Percentiles rank a stretch among this genome's conserved stretches.
These are phyloP conservation scores for Eutypa lata DNA, from an alignment of 2,329 filamentous ascomycete genomes.

Conservation along the genomic window DNA sequence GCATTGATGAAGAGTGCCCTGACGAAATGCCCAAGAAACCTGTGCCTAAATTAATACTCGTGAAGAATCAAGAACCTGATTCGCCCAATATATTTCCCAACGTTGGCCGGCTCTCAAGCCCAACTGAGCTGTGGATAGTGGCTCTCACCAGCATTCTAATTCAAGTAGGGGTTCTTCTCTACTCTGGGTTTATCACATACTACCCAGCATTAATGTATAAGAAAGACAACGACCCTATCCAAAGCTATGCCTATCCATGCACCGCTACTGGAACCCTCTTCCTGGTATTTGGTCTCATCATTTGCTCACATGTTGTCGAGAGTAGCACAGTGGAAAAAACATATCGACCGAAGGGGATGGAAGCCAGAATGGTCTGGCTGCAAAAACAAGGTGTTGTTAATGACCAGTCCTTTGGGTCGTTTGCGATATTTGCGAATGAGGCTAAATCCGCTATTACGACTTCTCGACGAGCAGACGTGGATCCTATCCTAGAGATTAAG, in stretches of 20 bases:
- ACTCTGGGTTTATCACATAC: slow-evolving; percentile 10
- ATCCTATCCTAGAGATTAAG: not conserved
- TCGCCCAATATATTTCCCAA: slow-evolving; percentile 21
- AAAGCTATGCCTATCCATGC: slow-evolving; percentile 22
- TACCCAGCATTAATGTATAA: not conserved
- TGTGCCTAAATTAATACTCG: too few relatives aligned
- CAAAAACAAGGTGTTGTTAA: slow-evolving; percentile 23
- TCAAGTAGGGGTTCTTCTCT: slow-evolving; percentile 21
- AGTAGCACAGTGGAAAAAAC: slow-evolving; percentile 22
- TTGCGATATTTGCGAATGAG: slow-evolving; percentile 16
- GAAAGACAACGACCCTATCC: not conserved
- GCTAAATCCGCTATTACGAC: slow-evolving; percentile 5
- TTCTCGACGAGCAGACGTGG: not conserved
- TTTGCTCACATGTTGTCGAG: slow-evolving; percentile 31
- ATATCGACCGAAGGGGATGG: not conserved
- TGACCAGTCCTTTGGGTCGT: slow-evolving; percentile 27
- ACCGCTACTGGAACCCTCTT: slow-evolving; percentile 23
- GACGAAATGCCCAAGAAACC: too few relatives aligned
- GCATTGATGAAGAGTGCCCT: too few relatives aligned
- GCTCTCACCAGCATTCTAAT: slow-evolving; percentile 17
- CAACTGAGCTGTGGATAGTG: slow-evolving; percentile 9
- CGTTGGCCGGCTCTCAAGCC: not conserved
- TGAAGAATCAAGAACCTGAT: too few relatives aligned
- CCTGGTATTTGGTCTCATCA: slow-evolving; percentile 22
- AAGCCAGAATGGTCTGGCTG: slow-evolving; percentile 24